Percentiles rank a stretch among this genome's conserved stretches.
These are phyloP conservation scores for Diaporthe destruens DNA, from an alignment of 2,329 filamentous ascomycete genomes.

Conservation along the genomic window DNA sequence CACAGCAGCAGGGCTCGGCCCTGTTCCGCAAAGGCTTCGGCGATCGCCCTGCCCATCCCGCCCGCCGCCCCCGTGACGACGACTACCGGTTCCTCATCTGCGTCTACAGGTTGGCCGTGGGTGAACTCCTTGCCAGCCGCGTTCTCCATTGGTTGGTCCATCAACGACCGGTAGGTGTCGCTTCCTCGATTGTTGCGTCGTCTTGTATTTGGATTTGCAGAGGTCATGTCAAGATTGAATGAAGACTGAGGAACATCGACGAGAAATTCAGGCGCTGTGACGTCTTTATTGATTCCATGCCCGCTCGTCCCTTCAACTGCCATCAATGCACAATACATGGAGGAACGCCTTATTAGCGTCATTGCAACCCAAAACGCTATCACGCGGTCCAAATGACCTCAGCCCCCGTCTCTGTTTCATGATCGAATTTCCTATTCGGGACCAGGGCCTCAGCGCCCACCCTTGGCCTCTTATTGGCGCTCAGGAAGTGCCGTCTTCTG, in stretches of 20 bases:
- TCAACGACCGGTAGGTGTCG: neutral
- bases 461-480: neutral
- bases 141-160: neutral
- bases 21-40: slow-evolving; percentile 31
- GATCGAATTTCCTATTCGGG: slow-evolving; percentile 18
- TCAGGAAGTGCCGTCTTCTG: neutral
- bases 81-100: neutral
- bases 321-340: neutral
- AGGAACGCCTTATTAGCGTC: slow-evolving; percentile 7
- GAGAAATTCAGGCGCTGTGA: neutral
- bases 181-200: neutral
- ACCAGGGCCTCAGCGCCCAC: neutral
- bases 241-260: neutral
- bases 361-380: slow-evolving; percentile 7
- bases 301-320: neutral
- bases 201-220: neutral
- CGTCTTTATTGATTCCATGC: neutral
- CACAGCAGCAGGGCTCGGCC: slow-evolving; percentile 30
- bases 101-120: slow-evolving; percentile 4
- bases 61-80: slow-evolving; percentile 26
- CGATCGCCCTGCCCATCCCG: slow-evolving; percentile 23
- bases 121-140: slow-evolving; percentile 13
- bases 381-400: neutral
- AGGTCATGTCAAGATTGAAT: no score
- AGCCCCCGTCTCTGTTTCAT: slow-evolving; percentile 16